A percentile compares a stretch with the other conserved stretches of the same genome.
Evolutionary conservation across 768 basidiomycete genomes (phyloP).

Genomic region (Epithele typhae): DNA sequence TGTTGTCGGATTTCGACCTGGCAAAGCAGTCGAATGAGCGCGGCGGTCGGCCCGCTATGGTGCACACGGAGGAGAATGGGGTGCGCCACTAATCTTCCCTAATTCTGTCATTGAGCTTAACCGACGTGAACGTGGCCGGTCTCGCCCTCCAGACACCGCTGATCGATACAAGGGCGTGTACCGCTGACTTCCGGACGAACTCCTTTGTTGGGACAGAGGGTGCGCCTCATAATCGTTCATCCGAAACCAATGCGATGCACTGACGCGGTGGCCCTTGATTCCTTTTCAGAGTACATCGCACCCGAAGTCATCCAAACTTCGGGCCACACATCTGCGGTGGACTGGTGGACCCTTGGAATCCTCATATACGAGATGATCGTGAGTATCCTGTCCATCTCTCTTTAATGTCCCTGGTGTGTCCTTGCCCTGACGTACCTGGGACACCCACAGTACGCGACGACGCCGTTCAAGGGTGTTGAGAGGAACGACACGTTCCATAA

Average conservation of each 20-base stretch:
- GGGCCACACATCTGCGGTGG: slow-evolving; percentile 97
- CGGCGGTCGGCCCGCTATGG: slow-evolving; percentile 80
- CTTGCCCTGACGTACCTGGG: slow-evolving; percentile 13
- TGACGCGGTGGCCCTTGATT: slow-evolving; percentile 16
- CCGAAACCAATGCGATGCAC: slow-evolving; percentile 8
- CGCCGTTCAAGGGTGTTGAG: slow-evolving; percentile 96
- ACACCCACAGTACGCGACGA: slow-evolving; percentile 81
- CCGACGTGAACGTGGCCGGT: slow-evolving; percentile 10
- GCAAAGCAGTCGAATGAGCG: slow-evolving; percentile 92
- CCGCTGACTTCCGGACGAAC: slow-evolving; percentile 96
- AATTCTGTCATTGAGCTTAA: slow-evolving; percentile 5
- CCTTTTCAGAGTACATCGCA: slow-evolving; percentile 87
- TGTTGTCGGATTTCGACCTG: slow-evolving; percentile 98
- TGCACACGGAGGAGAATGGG: slow-evolving; percentile 86
- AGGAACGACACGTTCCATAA: slow-evolving; percentile 96
- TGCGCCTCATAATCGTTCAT: slow-evolving; percentile 27
- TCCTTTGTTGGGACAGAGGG: slow-evolving; percentile 99
- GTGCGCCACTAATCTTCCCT: slow-evolving; percentile 43
- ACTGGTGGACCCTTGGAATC: slow-evolving; percentile 99
- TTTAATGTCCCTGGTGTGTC: not conserved
- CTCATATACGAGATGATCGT: slow-evolving; percentile 99
- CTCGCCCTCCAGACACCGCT: slow-evolving; percentile 62
- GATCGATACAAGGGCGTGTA: slow-evolving; percentile 96
- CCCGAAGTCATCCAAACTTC: slow-evolving; percentile 97
- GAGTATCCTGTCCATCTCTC: slow-evolving; percentile 34